phyloP scores from a whole-genome alignment of 2,329 filamentous ascomycete species.

The Trichoderma arundinaceum region DNA sequence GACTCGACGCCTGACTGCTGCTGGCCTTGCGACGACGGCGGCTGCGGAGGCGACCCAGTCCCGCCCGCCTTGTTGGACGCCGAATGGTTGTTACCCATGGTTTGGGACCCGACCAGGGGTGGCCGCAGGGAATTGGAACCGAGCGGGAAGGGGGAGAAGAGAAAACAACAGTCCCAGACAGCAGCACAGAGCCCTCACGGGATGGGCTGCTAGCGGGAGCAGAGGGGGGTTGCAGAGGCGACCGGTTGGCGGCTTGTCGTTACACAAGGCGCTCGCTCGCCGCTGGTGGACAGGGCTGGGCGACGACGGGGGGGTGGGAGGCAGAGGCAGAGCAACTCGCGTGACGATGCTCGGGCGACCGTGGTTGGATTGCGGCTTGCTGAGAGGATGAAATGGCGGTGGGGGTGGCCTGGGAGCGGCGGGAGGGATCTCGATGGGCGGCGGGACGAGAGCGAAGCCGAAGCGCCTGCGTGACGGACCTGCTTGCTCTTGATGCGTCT shows the following conservation, averaged over 20 bases:
- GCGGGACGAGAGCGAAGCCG: background rate
- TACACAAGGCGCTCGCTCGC: conserved; percentile 23
- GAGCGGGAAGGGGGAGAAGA: conserved; percentile 18
- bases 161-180: conserved; percentile 22
- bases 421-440: conserved; percentile 19
- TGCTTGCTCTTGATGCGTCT: background rate
- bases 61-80: conserved; percentile 47
- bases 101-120: conserved; percentile 29
- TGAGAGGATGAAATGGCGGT: conserved; percentile 25
- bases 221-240: conserved; percentile 25
- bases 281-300: conserved; percentile 24
- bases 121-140: conserved; percentile 24
- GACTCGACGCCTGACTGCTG: conserved; percentile 37
- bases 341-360: conserved; percentile 23
- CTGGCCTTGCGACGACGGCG: conserved; percentile 27
- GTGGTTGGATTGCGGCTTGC: conserved; percentile 29
- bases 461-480: background rate
- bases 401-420: background rate
- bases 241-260: conserved; percentile 28
- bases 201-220: conserved; percentile 25
- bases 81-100: conserved; percentile 50
- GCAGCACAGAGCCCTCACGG: background rate
- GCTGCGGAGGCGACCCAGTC: conserved; percentile 37
- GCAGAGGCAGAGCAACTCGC: conserved; percentile 8
- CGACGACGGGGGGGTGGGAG: conserved; percentile 10